Conservation (phyloP, 106 monocot species). For the Ottelia alismoides region DNA sequence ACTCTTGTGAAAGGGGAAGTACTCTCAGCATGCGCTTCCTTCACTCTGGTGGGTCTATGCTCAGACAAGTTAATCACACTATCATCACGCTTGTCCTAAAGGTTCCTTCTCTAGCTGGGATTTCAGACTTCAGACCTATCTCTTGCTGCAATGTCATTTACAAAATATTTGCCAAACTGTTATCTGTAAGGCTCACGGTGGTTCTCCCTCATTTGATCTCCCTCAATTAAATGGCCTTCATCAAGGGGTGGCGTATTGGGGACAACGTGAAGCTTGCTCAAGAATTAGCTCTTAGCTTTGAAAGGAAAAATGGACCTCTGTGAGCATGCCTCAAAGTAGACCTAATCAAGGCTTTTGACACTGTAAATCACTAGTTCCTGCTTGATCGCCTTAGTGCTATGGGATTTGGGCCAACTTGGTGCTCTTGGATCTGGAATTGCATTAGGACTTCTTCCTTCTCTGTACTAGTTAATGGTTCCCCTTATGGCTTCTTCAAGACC, state of each 20-base stretch:
- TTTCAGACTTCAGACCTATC: neutral
- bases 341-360: neutral
- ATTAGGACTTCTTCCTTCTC: neutral
- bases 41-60: no score
- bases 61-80: constrained; percentile 1
- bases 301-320: neutral
- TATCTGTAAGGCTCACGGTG: neutral
- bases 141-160: neutral
- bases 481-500: neutral
- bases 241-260: neutral
- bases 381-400: neutral
- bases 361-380: neutral
- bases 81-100: neutral
- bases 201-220: neutral
- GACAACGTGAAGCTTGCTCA: neutral
- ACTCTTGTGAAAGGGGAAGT: no score
- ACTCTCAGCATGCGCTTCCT: no score
- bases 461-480: neutral
- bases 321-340: neutral
- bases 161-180: neutral
- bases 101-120: neutral
- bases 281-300: no score
- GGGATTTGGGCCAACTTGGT: neutral
- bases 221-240: neutral
- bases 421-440: neutral